Evolutionary conservation across 2,329 filamentous ascomycete genomes (phyloP), one percentile per base, ranked within the genome.

Genomic region (Alternaria conjuncta): DNA sequence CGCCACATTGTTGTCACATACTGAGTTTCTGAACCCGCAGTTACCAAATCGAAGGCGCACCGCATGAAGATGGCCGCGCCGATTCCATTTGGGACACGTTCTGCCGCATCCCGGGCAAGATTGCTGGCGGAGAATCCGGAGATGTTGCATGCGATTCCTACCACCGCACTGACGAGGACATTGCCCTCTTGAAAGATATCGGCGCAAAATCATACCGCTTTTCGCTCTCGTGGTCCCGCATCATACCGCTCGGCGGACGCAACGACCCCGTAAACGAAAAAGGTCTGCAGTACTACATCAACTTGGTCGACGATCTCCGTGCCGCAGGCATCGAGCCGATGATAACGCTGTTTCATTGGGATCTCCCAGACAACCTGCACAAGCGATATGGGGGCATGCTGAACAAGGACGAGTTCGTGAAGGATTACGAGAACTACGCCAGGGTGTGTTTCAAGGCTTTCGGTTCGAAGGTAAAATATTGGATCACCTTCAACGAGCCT

Each of bases 81-180:
- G 89, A 92, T 58, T 93, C 91, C 65, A 96, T 96, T 79, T 96
- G 93, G 93, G 93, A 97, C 81, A 90, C 87, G n/a, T 96, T 96
- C 83, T 94, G 91, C 82, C 87, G 87, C 66, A 90, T 88, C 57
- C 89, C 91, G 7, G 92, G 92, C 74, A 96, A 96, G 82, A 94
- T 96, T 73, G 92, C 92, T 60, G 91, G 92, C 73, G 90, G 88
- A 61, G 89, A 86, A 71, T 90, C 89, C 46, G 93, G 93, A 56
- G 89, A 88, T 55, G 87, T 92, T 46, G 93, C 93, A 41, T 97
- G 93, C 82, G 92, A 96, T 83, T 94, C 92, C 26, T 96, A 96
- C 84, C 90, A 95, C 82, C 89, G 90, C 57, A 92, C 89, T 55
- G 85, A 84, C 43, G 90, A 92, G 75, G 93, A 97, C 76, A 92